phyloP scores from a whole-genome alignment of 1,284 basidiomycete species.

The Tranzscheliella williamsii region DNA sequence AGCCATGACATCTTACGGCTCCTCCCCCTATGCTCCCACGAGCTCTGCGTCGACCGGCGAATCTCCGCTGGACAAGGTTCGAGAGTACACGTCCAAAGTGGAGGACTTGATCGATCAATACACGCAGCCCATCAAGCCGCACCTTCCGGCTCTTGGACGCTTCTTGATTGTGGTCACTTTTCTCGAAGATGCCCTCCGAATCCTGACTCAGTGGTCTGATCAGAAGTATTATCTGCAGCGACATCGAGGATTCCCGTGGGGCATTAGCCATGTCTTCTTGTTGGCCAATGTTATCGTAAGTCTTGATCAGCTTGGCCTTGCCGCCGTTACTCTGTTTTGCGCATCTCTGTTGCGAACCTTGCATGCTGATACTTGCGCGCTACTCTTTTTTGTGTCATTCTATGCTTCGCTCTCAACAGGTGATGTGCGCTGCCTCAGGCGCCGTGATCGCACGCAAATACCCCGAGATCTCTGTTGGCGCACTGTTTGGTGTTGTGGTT shows the following conservation, averaged over 20 bases:
- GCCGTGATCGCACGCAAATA: conserved; percentile 84
- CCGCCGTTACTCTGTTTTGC: too few species aligned
- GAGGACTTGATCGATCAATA: conserved; percentile 92
- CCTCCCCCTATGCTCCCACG: conserved; percentile 39
- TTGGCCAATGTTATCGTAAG: conserved; percentile 87
- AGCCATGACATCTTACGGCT: conserved; percentile 43
- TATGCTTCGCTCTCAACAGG: too few species aligned
- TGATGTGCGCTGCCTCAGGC: conserved; percentile 83
- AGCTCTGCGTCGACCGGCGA: conserved; percentile 29
- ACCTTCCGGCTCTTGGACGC: conserved; percentile 90
- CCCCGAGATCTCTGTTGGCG: conserved; percentile 85
- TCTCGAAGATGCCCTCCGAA: conserved; percentile 91
- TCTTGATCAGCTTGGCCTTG: too few species aligned
- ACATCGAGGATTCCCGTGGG: conserved; percentile 92
- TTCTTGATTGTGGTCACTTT: conserved; percentile 99
- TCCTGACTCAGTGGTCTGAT: conserved; percentile 90
- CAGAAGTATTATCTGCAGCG: conserved; percentile 72
- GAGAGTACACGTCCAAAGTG: conserved; percentile 71
- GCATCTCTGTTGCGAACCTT: too few species aligned
- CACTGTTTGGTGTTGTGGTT: conserved; percentile 86
- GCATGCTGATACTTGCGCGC: too few species aligned
- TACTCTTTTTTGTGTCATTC: too few species aligned
- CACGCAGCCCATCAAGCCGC: conserved; percentile 90
- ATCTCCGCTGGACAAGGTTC: conserved; percentile 75
- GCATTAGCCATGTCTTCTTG: conserved; percentile 89